phyloP scores from a whole-genome alignment of 768 basidiomycete species.

The Collybiopsis luxurians region DNA sequence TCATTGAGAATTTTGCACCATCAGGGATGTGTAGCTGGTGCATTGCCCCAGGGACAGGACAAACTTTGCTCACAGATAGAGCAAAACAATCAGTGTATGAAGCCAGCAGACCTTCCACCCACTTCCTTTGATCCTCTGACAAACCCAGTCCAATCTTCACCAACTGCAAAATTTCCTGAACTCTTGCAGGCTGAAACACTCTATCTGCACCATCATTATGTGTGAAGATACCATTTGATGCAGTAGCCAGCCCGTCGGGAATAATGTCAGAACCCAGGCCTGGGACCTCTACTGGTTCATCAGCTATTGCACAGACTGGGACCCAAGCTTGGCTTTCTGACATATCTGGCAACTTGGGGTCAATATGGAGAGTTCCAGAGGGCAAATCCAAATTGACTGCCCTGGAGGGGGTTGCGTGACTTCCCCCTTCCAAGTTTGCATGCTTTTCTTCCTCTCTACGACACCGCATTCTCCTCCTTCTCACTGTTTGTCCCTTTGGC shows the following conservation, averaged over 20 bases:
- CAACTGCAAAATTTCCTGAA: conserved; percentile 16
- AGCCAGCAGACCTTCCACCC: conserved; percentile 19
- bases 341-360: too few species aligned
- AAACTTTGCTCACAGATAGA: conserved; percentile 35
- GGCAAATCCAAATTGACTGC: too few species aligned
- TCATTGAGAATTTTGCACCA: conserved; percentile 25
- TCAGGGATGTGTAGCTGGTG: conserved; percentile 31
- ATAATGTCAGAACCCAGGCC: conserved; percentile 11
- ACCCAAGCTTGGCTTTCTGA: too few species aligned
- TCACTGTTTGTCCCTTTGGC: too few species aligned
- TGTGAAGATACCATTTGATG: conserved; percentile 15
- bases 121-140: conserved; percentile 14
- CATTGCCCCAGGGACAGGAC: conserved; percentile 22
- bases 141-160: conserved; percentile 29
- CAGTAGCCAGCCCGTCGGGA: neutral
- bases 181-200: conserved; percentile 21
- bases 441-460: too few species aligned
- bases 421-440: neutral
- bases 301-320: too few species aligned
- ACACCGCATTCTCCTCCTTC: too few species aligned
- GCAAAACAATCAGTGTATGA: conserved; percentile 39
- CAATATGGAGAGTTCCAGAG: too few species aligned
- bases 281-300: conserved; percentile 17
- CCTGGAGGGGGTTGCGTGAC: neutral
- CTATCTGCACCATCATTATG: conserved; percentile 18